phyloP scores from a whole-genome alignment of 2,329 filamentous ascomycete species.

The Zopfia rhizophila region DNA sequence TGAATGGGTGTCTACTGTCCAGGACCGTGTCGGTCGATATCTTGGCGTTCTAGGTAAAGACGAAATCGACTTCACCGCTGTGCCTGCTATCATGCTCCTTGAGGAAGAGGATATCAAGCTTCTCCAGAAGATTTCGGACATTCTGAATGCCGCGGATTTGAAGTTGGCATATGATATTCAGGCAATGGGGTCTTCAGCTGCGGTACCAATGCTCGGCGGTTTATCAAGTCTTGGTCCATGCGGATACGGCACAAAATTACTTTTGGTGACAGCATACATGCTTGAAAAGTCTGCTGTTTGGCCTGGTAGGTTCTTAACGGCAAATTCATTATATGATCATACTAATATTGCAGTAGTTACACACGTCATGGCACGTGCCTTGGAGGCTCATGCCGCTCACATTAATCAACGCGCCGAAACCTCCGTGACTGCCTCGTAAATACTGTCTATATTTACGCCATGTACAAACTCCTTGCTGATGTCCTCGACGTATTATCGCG shows the following conservation, averaged over 20 bases:
- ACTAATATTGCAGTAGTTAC: conserved; percentile 62
- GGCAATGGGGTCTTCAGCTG: conserved; percentile 49
- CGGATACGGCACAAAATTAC: conserved; percentile 85
- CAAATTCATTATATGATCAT: conserved; percentile 14
- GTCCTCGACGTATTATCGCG: conserved; percentile 11
- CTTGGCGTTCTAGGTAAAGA: conserved; percentile 88
- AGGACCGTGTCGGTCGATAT: conserved; percentile 92
- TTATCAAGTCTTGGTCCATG: conserved; percentile 68
- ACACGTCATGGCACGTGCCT: conserved; percentile 73
- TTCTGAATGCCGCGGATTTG: conserved; percentile 78
- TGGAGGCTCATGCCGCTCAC: conserved; percentile 71
- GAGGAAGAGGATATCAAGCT: conserved; percentile 93
- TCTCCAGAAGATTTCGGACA: conserved; percentile 81
- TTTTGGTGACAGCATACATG: conserved; percentile 86
- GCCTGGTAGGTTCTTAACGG: conserved; percentile 74
- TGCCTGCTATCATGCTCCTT: conserved; percentile 88
- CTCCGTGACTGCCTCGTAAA: conserved; percentile 50
- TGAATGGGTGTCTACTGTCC: conserved; percentile 92
- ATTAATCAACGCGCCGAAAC: conserved; percentile 69
- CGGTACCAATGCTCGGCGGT: conserved; percentile 61
- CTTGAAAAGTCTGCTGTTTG: conserved; percentile 90
- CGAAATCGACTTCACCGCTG: conserved; percentile 78
- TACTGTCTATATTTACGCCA: conserved; percentile 21
- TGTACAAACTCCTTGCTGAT: conserved; percentile 30
- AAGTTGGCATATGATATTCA: conserved; percentile 73